phyloP scores from a whole-genome alignment of 768 basidiomycete genomes.

The Stropharia rugosoannulata region DNA sequence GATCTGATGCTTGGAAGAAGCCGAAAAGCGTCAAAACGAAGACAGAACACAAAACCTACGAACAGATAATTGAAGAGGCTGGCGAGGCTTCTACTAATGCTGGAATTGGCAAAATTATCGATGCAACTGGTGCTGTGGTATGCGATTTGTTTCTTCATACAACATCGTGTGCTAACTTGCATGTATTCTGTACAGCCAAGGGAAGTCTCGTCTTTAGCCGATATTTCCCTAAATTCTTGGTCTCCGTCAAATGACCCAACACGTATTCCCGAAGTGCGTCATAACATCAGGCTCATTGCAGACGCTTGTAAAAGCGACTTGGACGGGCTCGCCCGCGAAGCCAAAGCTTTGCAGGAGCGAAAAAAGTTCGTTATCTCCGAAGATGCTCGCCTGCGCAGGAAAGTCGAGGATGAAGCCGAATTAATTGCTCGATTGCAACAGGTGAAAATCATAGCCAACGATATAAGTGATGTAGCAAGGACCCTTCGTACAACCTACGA shows the following conservation, averaged over 20 bases:
- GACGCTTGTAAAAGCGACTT: constrained; percentile 83
- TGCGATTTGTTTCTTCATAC: constrained; percentile 25
- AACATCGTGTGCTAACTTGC: constrained; percentile 4
- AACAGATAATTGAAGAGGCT: constrained; percentile 90
- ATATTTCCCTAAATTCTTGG: constrained; percentile 77
- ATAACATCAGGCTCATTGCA: constrained; percentile 87
- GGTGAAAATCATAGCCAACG: constrained; percentile 72
- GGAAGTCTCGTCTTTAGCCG: constrained; percentile 83
- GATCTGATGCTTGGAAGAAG: constrained; percentile 83
- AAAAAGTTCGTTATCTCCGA: constrained; percentile 73
- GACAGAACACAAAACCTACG: constrained; percentile 95
- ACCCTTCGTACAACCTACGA: constrained; percentile 67
- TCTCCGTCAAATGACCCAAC: constrained; percentile 84
- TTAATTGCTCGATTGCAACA: constrained; percentile 79
- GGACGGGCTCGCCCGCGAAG: constrained; percentile 88
- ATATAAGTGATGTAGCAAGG: constrained; percentile 64
- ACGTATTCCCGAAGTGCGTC: constrained; percentile 94
- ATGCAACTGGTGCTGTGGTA: constrained; percentile 92
- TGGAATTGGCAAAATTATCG: constrained; percentile 86
- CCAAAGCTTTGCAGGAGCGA: constrained; percentile 76
- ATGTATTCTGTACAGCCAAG: constrained; percentile 55
- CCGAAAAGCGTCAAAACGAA: constrained; percentile 83
- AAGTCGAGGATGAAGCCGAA: constrained; percentile 74
- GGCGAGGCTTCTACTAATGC: constrained; percentile 54
- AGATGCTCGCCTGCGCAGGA: constrained; percentile 65